Conservation (phyloP, 306 rosid genomes). For the Vigna reflexopilosa region DNA sequence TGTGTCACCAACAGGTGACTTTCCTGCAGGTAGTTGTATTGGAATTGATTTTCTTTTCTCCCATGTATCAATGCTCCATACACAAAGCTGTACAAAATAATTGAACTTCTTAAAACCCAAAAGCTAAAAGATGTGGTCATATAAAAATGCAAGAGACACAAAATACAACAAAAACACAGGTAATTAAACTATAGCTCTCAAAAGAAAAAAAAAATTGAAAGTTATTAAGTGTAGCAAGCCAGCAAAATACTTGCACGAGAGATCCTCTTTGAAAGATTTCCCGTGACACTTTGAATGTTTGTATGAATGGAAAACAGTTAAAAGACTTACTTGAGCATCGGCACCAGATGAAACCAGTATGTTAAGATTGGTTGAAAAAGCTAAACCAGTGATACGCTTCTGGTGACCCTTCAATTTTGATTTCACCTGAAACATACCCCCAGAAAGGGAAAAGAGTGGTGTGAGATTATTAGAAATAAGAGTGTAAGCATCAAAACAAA, state of each 20-base stretch:
- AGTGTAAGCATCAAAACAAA: not conserved
- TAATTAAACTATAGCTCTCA: conserved; percentile 16
- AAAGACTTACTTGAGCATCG: conserved; percentile 81
- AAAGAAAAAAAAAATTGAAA: not conserved
- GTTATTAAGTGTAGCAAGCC: conserved; percentile 11
- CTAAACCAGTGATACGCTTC: conserved; percentile 83
- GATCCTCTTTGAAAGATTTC: conserved; percentile 30
- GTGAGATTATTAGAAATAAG: conserved; percentile 29
- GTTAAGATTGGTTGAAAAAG: conserved; percentile 78
- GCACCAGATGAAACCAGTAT: conserved; percentile 84
- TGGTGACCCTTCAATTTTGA: conserved; percentile 87
- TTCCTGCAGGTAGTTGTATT: conserved; percentile 72
- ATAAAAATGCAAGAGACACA: conserved; percentile 1
- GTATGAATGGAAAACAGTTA: conserved; percentile 28
- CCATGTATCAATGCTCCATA: conserved; percentile 95
- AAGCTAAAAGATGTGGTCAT: conserved; percentile 19
- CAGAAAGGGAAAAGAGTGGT: conserved; percentile 22
- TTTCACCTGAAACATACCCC: conserved; percentile 60
- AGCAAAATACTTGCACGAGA: conserved; percentile 26
- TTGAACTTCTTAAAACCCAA: conserved; percentile 32
- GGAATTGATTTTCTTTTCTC: conserved; percentile 83
- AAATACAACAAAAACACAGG: not conserved
- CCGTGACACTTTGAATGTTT: conserved; percentile 22
- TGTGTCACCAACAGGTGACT: conserved; percentile 76
- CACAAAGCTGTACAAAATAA: conserved; percentile 67